Percentiles rank a stretch among this genome's conserved stretches.
Conservation (phyloP, 768 basidiomycete species). For the Agaricus sinodeliciosus region DNA sequence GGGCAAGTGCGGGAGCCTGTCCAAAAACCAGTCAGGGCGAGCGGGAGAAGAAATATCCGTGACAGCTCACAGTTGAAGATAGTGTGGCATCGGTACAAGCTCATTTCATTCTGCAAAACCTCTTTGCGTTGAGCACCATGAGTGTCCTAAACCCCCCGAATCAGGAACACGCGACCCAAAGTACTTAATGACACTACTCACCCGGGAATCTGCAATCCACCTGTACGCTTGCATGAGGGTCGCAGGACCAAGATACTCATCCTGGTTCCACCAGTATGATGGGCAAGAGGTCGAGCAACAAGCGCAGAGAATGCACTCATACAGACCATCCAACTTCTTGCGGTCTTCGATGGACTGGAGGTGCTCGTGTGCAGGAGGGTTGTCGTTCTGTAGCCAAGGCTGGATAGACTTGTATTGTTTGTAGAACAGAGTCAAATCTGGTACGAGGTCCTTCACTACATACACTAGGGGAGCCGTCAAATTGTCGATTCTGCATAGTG, state of each 20-base stretch:
- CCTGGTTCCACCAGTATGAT: conserved; percentile 99
- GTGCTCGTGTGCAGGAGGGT: conserved; percentile 81
- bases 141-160: conserved; percentile 47
- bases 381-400: conserved; percentile 92
- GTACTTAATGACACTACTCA: conserved; percentile 28
- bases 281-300: conserved; percentile 99
- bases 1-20: conserved; percentile 91
- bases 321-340: conserved; percentile 93
- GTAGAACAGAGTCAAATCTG: conserved; percentile 87
- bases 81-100: conserved; percentile 96
- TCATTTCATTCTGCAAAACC: conserved; percentile 91
- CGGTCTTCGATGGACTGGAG: conserved; percentile 89
- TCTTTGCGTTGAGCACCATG: conserved; percentile 79
- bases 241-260: conserved; percentile 96
- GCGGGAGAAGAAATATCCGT: not conserved
- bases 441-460: conserved; percentile 97
- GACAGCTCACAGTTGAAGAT: conserved; percentile 83
- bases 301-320: conserved; percentile 95
- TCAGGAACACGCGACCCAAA: not conserved
- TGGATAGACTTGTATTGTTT: conserved; percentile 99
- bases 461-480: conserved; percentile 61
- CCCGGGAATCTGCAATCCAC: conserved; percentile 97
- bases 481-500: not conserved
- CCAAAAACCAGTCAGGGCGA: not conserved
- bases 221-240: conserved; percentile 95